Evolutionary conservation across 768 basidiomycete genomes (phyloP).

Genomic region (Gloeophyllum trabeum): DNA sequence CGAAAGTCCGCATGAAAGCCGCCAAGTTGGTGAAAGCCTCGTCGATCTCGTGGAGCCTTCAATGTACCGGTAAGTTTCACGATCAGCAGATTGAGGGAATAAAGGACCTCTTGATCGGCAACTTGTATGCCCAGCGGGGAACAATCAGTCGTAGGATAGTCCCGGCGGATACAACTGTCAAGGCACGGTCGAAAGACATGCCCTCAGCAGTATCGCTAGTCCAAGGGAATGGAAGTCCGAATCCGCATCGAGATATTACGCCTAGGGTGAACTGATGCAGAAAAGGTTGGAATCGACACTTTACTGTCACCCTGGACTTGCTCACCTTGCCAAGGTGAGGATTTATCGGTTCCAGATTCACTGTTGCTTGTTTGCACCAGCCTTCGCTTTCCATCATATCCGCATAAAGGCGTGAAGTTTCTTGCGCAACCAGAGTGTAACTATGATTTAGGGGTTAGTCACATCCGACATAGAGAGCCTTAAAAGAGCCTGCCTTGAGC

Average conservation of each 20-base stretch:
- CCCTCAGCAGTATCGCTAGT: neutral
- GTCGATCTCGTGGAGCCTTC: neutral
- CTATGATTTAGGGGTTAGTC: neutral
- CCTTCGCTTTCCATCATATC: neutral
- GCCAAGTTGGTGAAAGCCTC: neutral
- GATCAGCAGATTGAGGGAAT: neutral
- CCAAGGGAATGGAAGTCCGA: neutral
- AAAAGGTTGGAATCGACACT: neutral
- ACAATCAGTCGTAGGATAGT: neutral
- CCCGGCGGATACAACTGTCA: neutral
- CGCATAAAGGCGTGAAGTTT: neutral
- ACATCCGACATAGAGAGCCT: too few species aligned
- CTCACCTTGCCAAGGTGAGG: neutral
- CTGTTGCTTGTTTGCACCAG: neutral
- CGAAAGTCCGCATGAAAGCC: neutral
- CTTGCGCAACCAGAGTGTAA: neutral
- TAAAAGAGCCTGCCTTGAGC: neutral
- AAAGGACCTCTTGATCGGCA: neutral
- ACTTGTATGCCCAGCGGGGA: neutral
- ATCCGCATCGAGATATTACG: neutral
- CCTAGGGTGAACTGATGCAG: neutral
- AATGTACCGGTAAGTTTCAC: neutral
- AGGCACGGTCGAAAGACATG: neutral
- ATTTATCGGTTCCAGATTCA: neutral
- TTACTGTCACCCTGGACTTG: neutral